These are phyloP conservation scores for Mucuna pruriens DNA, from an alignment of 306 rosid species.

Conservation along the genomic window DNA sequence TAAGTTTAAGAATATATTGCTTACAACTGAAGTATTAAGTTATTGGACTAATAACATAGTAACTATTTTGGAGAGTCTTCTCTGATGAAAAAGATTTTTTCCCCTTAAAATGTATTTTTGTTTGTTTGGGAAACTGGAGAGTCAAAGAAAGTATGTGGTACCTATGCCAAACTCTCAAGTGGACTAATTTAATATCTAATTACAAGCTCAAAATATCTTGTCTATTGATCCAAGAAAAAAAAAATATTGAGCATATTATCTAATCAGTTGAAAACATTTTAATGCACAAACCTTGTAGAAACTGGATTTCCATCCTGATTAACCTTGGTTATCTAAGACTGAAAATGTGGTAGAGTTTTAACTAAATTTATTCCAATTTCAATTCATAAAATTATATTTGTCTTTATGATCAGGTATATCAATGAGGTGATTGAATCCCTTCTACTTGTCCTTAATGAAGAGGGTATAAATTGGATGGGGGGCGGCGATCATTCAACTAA, in stretches of 20 bases:
- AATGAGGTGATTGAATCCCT: conserved; percentile 85
- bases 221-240: conserved; percentile 16
- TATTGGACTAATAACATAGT: conserved; percentile 6
- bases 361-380: conserved; percentile 18
- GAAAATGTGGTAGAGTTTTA: neutral
- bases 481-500: conserved; percentile 51
- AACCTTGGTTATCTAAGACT: neutral
- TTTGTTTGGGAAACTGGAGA: neutral
- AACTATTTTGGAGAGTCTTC: conserved; percentile 7
- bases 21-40: neutral
- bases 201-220: neutral
- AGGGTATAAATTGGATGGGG: conserved; percentile 42
- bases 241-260: neutral
- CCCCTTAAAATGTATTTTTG: neutral
- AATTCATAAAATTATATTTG: conserved; percentile 7
- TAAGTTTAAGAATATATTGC: neutral
- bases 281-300: neutral
- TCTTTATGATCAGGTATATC: conserved; percentile 69
- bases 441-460: conserved; percentile 59
- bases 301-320: conserved; percentile 1
- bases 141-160: neutral
- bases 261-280: conserved; percentile 16
- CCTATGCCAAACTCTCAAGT: neutral
- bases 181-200: conserved; percentile 9
- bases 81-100: conserved; percentile 1